A percentile compares a stretch with the other conserved stretches of the same genome.
These are phyloP conservation scores for Somion occarium DNA, from an alignment of 1,284 basidiomycete species.

Conservation along the genomic window DNA sequence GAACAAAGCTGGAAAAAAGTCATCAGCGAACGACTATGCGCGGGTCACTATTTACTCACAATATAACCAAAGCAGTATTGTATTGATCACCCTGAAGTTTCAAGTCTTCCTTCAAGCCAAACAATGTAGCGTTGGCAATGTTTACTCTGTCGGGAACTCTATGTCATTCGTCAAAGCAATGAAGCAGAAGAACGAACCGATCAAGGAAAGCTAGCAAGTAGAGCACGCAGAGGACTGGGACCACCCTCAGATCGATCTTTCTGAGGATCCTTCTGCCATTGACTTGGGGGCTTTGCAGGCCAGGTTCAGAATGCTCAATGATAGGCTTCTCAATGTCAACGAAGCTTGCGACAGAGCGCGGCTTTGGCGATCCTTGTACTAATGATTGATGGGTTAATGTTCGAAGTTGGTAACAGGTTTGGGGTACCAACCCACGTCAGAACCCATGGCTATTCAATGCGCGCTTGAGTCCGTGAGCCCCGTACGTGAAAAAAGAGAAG, in stretches of 20 bases:
- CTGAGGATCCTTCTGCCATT: constrained; percentile 24
- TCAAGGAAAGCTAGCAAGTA: constrained; percentile 30
- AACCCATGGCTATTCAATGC: background rate
- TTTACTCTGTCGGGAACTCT: constrained; percentile 21
- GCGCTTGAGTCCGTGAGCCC: background rate
- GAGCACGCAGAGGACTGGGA: constrained; percentile 25
- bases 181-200: constrained; percentile 18
- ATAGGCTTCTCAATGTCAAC: constrained; percentile 2
- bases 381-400: no score
- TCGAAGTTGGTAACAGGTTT: no score
- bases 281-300: constrained; percentile 13
- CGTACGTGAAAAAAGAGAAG: background rate
- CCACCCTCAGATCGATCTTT: constrained; percentile 27
- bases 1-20: constrained; percentile 21
- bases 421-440: background rate
- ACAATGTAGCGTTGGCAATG: constrained; percentile 28
- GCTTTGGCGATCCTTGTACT: background rate
- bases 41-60: constrained; percentile 18
- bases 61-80: constrained; percentile 28
- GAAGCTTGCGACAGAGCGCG: background rate
- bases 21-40: background rate
- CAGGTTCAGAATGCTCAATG: background rate
- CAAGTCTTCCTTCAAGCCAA: constrained; percentile 26
- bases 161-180: background rate
- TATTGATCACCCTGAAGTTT: constrained; percentile 24